A percentile compares a stretch with the other conserved stretches of the same genome.
These are phyloP conservation scores for Fusarium protoensiforme DNA, from an alignment of 2,329 filamentous ascomycete species.

Conservation along the genomic window DNA sequence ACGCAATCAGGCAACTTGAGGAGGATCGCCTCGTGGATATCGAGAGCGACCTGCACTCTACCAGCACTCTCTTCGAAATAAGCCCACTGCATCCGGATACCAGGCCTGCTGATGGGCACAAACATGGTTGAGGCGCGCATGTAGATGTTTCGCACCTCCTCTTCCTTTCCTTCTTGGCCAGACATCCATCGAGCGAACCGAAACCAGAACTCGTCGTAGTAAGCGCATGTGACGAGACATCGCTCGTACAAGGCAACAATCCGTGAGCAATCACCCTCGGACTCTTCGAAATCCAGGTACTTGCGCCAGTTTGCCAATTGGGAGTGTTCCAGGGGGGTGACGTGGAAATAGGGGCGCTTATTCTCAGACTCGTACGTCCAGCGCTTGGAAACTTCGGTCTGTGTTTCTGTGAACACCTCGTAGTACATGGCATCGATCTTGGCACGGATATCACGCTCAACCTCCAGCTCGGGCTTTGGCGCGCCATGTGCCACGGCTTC, in stretches of 20 bases:
- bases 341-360: slow-evolving; percentile 96
- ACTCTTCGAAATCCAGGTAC: slow-evolving; percentile 95
- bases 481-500: slow-evolving; percentile 67
- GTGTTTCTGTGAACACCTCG: slow-evolving; percentile 82
- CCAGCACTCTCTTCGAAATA: slow-evolving; percentile 92
- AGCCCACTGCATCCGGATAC: slow-evolving; percentile 88
- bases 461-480: slow-evolving; percentile 76
- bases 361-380: slow-evolving; percentile 97
- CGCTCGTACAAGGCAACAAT: slow-evolving; percentile 91
- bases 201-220: slow-evolving; percentile 98
- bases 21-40: slow-evolving; percentile 86
- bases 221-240: slow-evolving; percentile 89
- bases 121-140: slow-evolving; percentile 86
- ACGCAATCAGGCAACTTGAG: slow-evolving; percentile 81
- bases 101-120: slow-evolving; percentile 86
- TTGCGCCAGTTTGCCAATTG: slow-evolving; percentile 94
- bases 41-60: slow-evolving; percentile 80
- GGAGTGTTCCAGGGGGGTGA: slow-evolving; percentile 87
- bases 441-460: slow-evolving; percentile 83
- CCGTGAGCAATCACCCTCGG: slow-evolving; percentile 79
- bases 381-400: slow-evolving; percentile 88
- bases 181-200: slow-evolving; percentile 97
- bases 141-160: slow-evolving; percentile 93
- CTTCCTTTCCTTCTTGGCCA: slow-evolving; percentile 80
- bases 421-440: slow-evolving; percentile 86